These are phyloP conservation scores for Anethum foeniculum DNA, from an alignment of 140 eudicot genomes.

Conservation along the genomic window DNA sequence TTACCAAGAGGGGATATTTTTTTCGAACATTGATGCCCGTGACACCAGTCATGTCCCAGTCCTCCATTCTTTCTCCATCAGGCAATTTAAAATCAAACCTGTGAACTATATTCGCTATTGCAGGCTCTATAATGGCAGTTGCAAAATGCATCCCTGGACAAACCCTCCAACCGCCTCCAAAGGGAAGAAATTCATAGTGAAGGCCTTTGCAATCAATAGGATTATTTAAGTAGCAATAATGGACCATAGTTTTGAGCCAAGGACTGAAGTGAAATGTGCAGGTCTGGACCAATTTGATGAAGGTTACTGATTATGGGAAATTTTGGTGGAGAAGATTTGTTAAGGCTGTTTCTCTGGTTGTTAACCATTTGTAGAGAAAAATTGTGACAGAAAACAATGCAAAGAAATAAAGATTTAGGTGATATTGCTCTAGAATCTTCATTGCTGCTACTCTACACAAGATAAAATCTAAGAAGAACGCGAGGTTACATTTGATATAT, in stretches of 20 bases:
- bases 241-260: conserved; percentile 15
- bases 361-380: not conserved
- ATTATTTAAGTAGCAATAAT: conserved; percentile 2
- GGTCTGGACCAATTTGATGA: conserved; percentile 14
- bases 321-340: not conserved
- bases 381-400: not conserved
- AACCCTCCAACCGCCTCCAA: not conserved
- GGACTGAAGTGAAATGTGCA: conserved; percentile 16
- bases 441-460: not conserved
- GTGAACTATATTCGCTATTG: not conserved
- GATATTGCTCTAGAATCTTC: not conserved
- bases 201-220: not conserved
- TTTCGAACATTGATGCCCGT: not conserved
- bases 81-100: not conserved
- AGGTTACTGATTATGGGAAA: conserved; percentile 21
- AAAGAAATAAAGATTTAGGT: not conserved
- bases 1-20: not conserved
- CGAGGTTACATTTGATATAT: no score
- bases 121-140: not conserved
- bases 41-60: not conserved
- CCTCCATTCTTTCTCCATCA: not conserved
- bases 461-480: no score
- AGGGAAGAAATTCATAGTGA: not conserved
- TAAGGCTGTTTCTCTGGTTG: not conserved
- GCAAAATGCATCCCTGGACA: not conserved